These are phyloP conservation scores for Nasturtium officinale DNA, from an alignment of 345 rosid species.

Conservation along the genomic window DNA sequence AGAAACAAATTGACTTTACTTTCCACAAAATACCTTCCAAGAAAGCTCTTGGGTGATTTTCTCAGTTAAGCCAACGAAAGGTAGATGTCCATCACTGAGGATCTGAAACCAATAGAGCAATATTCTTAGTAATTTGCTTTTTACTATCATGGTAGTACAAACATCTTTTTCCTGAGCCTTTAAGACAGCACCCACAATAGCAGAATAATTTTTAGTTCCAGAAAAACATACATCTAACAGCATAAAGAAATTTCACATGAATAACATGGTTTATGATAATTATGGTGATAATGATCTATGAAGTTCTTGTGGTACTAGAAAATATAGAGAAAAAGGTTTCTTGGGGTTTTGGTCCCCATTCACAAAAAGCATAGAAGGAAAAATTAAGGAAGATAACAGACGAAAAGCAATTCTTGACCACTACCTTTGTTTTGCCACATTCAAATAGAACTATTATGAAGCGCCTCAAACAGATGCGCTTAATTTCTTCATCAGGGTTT, in stretches of 20 bases:
- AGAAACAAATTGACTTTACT: slow-evolving; percentile 18
- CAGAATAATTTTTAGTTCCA: slow-evolving; percentile 12
- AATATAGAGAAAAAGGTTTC: slow-evolving; percentile 1
- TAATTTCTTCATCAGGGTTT: slow-evolving; percentile 98
- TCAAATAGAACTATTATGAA: slow-evolving; percentile 86
- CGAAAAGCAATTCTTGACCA: slow-evolving; percentile 28
- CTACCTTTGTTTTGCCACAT: slow-evolving; percentile 82
- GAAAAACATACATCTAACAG: slow-evolving; percentile 14
- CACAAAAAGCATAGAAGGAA: slow-evolving; percentile 9
- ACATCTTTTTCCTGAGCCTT: slow-evolving; percentile 13
- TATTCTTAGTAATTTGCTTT: slow-evolving; percentile 10
- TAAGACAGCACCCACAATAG: slow-evolving; percentile 28
- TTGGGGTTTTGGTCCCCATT: not conserved
- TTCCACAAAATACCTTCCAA: slow-evolving; percentile 77
- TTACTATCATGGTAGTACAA: slow-evolving; percentile 15
- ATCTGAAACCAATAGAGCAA: slow-evolving; percentile 51
- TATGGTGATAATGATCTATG: slow-evolving; percentile 9
- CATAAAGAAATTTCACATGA: slow-evolving; percentile 27
- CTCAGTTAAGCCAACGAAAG: slow-evolving; percentile 82
- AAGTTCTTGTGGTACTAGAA: slow-evolving; percentile 17
- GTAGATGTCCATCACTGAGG: slow-evolving; percentile 84
- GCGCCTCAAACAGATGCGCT: slow-evolving; percentile 90
- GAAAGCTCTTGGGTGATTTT: slow-evolving; percentile 90
- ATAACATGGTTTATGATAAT: not conserved
- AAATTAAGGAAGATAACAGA: slow-evolving; percentile 13